These are phyloP conservation scores for Dendrocalamus sinicus DNA, from an alignment of 176 grass and related monocot genomes.

Conservation along the genomic window DNA sequence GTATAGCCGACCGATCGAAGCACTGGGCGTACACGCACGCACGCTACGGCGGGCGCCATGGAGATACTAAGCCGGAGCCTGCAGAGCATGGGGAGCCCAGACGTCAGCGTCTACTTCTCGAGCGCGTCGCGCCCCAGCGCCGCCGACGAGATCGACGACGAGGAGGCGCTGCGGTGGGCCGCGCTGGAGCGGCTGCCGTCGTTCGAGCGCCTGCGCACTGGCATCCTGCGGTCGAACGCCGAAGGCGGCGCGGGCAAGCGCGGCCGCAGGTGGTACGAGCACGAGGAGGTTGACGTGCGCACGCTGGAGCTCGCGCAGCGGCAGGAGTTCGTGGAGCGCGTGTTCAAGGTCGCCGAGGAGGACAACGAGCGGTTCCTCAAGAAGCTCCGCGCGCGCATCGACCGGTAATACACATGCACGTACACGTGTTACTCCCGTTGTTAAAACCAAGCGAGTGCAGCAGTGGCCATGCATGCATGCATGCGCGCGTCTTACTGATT, in stretches of 20 bases:
- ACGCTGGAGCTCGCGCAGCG: slow-evolving; percentile 55
- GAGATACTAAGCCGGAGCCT: slow-evolving; percentile 53
- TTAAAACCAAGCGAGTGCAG: neutral
- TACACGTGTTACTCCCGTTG: no score
- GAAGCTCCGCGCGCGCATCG: slow-evolving; percentile 75
- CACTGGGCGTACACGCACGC: no score
- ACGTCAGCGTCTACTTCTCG: slow-evolving; percentile 52
- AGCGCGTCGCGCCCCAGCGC: slow-evolving; percentile 44
- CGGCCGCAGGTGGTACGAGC: neutral
- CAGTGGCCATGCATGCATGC: neutral
- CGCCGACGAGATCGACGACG: slow-evolving; percentile 68
- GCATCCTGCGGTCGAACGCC: slow-evolving; percentile 38
- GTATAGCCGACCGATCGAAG: neutral
- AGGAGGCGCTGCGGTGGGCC: slow-evolving; percentile 87
- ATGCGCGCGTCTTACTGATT: neutral
- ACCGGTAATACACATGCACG: slow-evolving; percentile 30
- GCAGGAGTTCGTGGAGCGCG: slow-evolving; percentile 62
- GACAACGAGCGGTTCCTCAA: slow-evolving; percentile 72
- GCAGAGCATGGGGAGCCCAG: slow-evolving; percentile 50
- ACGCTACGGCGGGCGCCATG: slow-evolving; percentile 36
- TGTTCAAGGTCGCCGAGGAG: slow-evolving; percentile 71
- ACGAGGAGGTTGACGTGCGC: slow-evolving; percentile 66
- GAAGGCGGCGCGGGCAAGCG: neutral
- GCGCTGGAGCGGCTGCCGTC: slow-evolving; percentile 85
- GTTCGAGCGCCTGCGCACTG: slow-evolving; percentile 63